phyloP scores from a whole-genome alignment of 768 basidiomycete species.

The Coprinopsis cinerea region DNA sequence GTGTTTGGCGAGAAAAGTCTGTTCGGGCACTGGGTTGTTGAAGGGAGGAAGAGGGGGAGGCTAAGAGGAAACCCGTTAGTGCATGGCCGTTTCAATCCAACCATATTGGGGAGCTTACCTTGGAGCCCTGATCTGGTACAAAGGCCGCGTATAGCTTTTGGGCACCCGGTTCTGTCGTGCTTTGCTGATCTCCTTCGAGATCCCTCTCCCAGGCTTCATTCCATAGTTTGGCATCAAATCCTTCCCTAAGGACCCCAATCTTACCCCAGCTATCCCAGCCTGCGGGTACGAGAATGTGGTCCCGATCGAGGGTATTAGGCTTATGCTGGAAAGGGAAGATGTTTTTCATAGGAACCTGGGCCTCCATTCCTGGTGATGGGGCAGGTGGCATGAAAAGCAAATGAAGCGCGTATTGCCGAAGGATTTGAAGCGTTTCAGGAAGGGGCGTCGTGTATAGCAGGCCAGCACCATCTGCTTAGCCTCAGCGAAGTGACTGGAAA shows the following conservation, averaged over 20 bases:
- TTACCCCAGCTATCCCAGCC: conserved; percentile 99
- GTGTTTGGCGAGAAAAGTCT: conserved; percentile 85
- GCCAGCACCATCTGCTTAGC: conserved; percentile 75
- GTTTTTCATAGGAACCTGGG: conserved; percentile 63
- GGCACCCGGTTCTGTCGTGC: conserved; percentile 50
- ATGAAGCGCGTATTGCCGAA: conserved; percentile 83
- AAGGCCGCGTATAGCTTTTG: conserved; percentile 62
- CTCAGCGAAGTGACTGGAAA: not conserved
- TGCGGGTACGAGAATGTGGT: conserved; percentile 85
- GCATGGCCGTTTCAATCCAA: not conserved
- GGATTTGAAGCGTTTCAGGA: conserved; percentile 64
- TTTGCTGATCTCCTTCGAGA: conserved; percentile 40
- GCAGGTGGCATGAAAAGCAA: conserved; percentile 75
- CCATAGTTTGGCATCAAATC: conserved; percentile 80
- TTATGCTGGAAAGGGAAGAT: conserved; percentile 83
- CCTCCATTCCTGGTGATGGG: conserved; percentile 61
- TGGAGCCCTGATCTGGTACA: conserved; percentile 70
- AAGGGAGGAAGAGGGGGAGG: conserved; percentile 64
- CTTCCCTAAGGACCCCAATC: conserved; percentile 83
- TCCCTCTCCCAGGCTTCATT: conserved; percentile 79
- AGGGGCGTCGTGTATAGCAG: conserved; percentile 87
- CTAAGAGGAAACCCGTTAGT: conserved; percentile 26
- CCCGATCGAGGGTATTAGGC: conserved; percentile 90
- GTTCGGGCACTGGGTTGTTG: conserved; percentile 82
- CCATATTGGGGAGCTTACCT: conserved; percentile 40